phyloP scores from a whole-genome alignment of 208 protist genomes.

The Willaertia magna region DNA sequence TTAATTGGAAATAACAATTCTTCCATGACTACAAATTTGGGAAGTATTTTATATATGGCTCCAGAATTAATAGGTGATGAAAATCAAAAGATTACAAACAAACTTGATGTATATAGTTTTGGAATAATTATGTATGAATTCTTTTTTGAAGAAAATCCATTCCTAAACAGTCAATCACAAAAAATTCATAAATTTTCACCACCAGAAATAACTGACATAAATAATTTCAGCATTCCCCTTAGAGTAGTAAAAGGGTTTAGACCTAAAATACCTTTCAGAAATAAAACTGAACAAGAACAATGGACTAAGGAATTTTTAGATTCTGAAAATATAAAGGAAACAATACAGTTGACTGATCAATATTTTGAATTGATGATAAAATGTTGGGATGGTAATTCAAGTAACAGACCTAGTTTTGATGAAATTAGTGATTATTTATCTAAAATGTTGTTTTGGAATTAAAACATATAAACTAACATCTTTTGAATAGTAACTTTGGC shows the following conservation, averaged over 20 bases:
- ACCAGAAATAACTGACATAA: not conserved
- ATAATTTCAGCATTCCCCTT: not conserved
- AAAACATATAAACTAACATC: no score
- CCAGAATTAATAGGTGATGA: not conserved
- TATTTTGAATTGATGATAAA: not conserved
- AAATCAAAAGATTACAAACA: not conserved
- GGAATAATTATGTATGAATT: constrained; percentile 2
- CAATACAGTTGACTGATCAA: not conserved
- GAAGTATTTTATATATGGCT: not conserved
- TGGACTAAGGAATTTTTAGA: not conserved
- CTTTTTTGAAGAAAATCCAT: not conserved
- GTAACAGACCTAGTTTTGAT: not conserved
- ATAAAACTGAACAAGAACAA: not conserved
- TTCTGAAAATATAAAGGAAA: not conserved
- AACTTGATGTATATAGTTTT: not conserved
- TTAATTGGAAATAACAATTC: not conserved
- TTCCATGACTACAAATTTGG: not conserved
- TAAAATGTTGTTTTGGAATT: no score
- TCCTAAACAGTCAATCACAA: not conserved
- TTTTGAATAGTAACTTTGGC: no score
- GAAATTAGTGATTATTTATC: not conserved
- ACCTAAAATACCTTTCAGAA: not conserved
- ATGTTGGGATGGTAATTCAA: not conserved
- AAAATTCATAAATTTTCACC: not conserved
- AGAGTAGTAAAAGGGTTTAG: not conserved